Evolutionary conservation across 768 basidiomycete genomes (phyloP), one percentile per base, ranked within the genome.

Genomic region (Mycena haematopus): DNA sequence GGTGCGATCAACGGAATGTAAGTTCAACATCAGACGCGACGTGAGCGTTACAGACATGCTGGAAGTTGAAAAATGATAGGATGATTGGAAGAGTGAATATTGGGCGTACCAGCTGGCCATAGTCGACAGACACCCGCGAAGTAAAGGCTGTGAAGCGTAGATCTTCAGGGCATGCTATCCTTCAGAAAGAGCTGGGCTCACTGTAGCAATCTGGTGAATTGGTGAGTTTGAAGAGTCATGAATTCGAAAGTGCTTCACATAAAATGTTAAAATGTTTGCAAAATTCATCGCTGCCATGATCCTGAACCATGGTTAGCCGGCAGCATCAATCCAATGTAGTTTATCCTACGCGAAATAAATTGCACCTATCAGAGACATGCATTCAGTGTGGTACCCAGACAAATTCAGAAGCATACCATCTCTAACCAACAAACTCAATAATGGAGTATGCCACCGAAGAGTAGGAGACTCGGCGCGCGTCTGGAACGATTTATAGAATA

Each of bases 1-100:
- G 13, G 22, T 44, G 31, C 54, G 36, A 9, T 65, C 63, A 13
- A 65, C 25, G 50, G 63, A 27, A 25, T 65, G 63, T 4, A 65
- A 47, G 49, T 65, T 65, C 21, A 65, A 27, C 55, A 65, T 65
- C 19, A 65, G 63, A 31, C 63, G 58, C 19, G 63, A 65, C 29
- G 38, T 60, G 42, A 65, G 35, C 1, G 63, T 65, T 14, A 65
- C 63, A 8, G 63, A 60, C 25, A 65, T 24, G 49, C 60, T 61
- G 25, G 1, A 21, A 31, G 24, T 17, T 9, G 19, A 6, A 15
- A 4, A 36, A 13, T 15, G 36, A 36, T 36, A 36, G 42, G 5
- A 13, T 11, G 46, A 38, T 27, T n/a, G 5, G 17, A 7, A 9
- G 25, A 27, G 31, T n/a, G n/a, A n/a, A n/a, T 5, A 19, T 17